Base-by-base conservation (phyloP, 2,329 filamentous ascomycete species). In the Monilinia fructicola region DNA sequence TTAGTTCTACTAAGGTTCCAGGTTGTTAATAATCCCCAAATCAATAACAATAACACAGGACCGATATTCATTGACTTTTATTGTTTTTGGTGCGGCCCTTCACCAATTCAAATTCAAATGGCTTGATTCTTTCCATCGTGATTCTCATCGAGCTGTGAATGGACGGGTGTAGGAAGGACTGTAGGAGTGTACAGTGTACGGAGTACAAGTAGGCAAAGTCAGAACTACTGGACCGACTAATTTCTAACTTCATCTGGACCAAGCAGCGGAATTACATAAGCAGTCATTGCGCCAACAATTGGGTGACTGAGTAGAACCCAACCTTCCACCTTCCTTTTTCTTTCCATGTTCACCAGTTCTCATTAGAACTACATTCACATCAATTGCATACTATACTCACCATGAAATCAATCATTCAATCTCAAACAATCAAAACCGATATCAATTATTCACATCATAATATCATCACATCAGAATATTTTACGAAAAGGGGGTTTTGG, bases 41-140 rank as follows among this genome's bases (percentile, higher is more conserved):
- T 31, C 26, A 23, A 48, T 46, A 42, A 23, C 26, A 23, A 48
- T 46, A 42, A 23, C 4, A 12, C 26, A 40, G 44, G 16, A 11
- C 18, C n/a, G 1, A 59, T 10, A 4, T 31, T 55, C 10, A 11
- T 16, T 28, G 18, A 5, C 14, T 31, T 2, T n/a, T 14, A 35
- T 35, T 14, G 21, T 23, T 59, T 14, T 31, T 10, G 11, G 11
- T n/a, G 11, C 31, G 9, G 5, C 6, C 5, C 35, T 35, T n/a
- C 12, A 16, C 16, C 11, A 35, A 48, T n/a, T 31, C 21, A 2
- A 35, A 48, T n/a, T 31, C 21, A 2, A 16, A 21, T 10, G 12
- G 21, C 18, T 18, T 5, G 6, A 21, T 26, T 23, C 1, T 0
- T 1, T 2, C 7, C 21, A 5, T 18, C 12, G 5, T 4, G 2